These are phyloP conservation scores for Cyberlindnera suaveolens DNA, from an alignment of 805 yeast genomes.

Conservation along the genomic window DNA sequence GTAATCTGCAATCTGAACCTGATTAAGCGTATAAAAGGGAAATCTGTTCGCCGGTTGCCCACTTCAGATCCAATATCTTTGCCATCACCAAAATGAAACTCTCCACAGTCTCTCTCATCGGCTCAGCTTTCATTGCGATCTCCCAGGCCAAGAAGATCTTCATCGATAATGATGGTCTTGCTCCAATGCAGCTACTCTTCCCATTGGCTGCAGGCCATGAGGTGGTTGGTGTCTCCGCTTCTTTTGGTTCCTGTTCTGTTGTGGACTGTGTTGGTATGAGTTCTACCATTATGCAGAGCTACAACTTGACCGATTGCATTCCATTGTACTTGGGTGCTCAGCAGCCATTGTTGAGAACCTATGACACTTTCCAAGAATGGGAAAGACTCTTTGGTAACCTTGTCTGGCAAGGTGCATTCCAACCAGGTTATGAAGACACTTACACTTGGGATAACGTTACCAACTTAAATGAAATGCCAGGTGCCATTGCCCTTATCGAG, in stretches of 20 bases:
- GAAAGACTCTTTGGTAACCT: conserved; percentile 32
- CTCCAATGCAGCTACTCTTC: conserved; percentile 31
- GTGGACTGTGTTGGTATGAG: conserved; percentile 35
- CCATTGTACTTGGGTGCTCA: conserved; percentile 34
- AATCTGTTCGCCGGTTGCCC: no score
- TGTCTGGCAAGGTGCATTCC: conserved; percentile 38
- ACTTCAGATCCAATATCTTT: background rate
- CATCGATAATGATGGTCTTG: conserved; percentile 37
- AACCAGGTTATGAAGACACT: conserved; percentile 26
- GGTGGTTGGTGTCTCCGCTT: conserved; percentile 33
- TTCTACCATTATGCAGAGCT: conserved; percentile 24
- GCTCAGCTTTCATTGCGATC: conserved; percentile 6
- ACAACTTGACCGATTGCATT: conserved; percentile 31
- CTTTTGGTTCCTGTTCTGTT: conserved; percentile 33
- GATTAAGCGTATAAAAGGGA: no score
- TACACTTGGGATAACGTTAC: conserved; percentile 29
- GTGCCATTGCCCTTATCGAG: conserved; percentile 34
- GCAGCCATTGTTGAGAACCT: conserved; percentile 32
- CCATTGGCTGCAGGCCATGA: conserved; percentile 35
- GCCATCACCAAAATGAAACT: conserved; percentile 6
- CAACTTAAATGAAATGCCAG: conserved; percentile 27
- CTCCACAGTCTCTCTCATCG: conserved; percentile 11
- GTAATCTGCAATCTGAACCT: no score
- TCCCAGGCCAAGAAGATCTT: conserved; percentile 30
- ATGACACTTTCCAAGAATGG: conserved; percentile 35